Evolutionary conservation across 2,329 filamentous ascomycete species (phyloP), one percentile per base, ranked within the genome.

Genomic region (Botrytis pseudocinerea): DNA sequence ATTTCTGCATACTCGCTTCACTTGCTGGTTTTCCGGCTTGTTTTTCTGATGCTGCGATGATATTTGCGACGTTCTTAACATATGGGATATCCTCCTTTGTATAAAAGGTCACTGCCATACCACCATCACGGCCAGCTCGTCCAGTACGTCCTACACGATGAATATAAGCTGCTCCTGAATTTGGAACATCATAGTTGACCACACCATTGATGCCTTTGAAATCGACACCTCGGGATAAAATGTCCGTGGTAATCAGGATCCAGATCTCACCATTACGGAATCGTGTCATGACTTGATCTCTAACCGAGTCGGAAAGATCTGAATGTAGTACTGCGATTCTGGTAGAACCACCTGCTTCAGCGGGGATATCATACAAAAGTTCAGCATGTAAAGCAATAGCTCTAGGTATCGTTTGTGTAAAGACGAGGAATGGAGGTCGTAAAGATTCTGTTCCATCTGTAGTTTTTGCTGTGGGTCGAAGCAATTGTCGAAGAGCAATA

Each of bases 111-210:
- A 99, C 92, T 0, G 94, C 95, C 5, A 97, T 89, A 65, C 96
- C 96, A 32, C 95, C 95, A 79, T 93, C 90, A 38, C 95, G 88
- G 0, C 96, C 96, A 0, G 95, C 96, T 35, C 96, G 88, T 0
- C 95, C 96, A 0, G 96, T 98, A 64, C 96, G 89, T 0, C 96
- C 96, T 0, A 96, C 94, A 18, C 96, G 93, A 83, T 99, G 96
- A 10, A 99, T 92, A 80, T 99, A 99, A 1, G 90, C 90, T 0
- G 95, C 95, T 8, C 92, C 92, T 0, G 93, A 95, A n/a, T 91
- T 93, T 0, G 96, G 96, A 14, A 98, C 94, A 82, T 99, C 96
- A 83, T 98, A 99, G 83, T 98, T 99, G 69, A 99, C 93, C 0
- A 99, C 95, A 63, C 95, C 94, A 79, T 98, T 98, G 76, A 99